Conservation (phyloP, 2,329 filamentous ascomycete species). For the Fonsecaea nubica region DNA sequence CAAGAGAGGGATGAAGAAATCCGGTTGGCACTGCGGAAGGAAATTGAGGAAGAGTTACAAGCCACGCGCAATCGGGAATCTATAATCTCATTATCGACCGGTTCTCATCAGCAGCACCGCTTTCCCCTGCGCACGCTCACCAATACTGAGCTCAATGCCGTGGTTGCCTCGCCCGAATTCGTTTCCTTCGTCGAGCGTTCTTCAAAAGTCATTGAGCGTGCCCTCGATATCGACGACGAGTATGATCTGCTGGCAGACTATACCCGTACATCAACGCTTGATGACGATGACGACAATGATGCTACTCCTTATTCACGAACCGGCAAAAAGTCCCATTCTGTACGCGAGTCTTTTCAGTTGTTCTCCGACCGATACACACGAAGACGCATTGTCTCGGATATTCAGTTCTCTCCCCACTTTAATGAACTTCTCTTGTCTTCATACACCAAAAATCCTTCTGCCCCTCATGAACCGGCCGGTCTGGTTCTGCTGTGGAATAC, state of each 20-base stretch:
- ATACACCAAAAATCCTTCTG: conserved; percentile 96
- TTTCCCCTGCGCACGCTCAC: conserved; percentile 83
- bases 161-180: conserved; percentile 91
- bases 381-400: conserved; percentile 94
- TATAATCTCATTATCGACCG: conserved; percentile 49
- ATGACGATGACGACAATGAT: conserved; percentile 67
- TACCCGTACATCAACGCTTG: conserved; percentile 74
- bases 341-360: conserved; percentile 87
- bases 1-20: conserved; percentile 88
- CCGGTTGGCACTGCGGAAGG: conserved; percentile 78
- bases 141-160: conserved; percentile 84
- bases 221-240: conserved; percentile 83
- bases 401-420: conserved; percentile 90
- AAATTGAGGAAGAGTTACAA: conserved; percentile 91
- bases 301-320: conserved; percentile 50
- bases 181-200: conserved; percentile 93
- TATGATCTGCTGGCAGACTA: conserved; percentile 98
- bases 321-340: conserved; percentile 38
- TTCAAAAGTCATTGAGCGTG: conserved; percentile 95
- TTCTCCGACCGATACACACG: conserved; percentile 96
- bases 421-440: conserved; percentile 90
- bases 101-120: conserved; percentile 55
- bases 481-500: conserved; percentile 97
- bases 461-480: conserved; percentile 90
- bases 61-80: conserved; percentile 60